Evolutionary conservation across 2,329 filamentous ascomycete species (phyloP).

Genomic region (Diaporthe sp.): DNA sequence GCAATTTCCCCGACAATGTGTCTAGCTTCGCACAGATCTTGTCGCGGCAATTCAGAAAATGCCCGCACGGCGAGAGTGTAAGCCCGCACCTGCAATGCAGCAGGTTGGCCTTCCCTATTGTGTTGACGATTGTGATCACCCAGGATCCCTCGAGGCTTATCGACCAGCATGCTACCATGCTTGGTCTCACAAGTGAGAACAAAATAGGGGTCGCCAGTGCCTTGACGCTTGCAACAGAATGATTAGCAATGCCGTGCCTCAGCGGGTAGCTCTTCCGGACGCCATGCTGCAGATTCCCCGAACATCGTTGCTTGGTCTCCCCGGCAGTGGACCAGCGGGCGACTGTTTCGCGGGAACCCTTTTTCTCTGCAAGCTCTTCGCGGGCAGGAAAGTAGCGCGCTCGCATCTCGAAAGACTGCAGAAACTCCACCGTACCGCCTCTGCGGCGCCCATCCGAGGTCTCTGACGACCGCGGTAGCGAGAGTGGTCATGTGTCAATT

Average conservation of each 20-base stretch:
- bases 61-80: constrained; percentile 8
- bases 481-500: background rate
- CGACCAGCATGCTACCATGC: background rate
- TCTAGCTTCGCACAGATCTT: constrained; percentile 33
- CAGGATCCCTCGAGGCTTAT: background rate
- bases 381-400: background rate
- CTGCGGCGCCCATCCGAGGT: background rate
- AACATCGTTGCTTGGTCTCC: constrained; percentile 16
- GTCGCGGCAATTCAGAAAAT: constrained; percentile 32
- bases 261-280: constrained; percentile 17
- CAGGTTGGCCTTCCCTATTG: background rate
- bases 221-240: constrained; percentile 24
- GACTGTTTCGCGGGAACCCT: constrained; percentile 6
- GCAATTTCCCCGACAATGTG: constrained; percentile 16
- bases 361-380: constrained; percentile 6
- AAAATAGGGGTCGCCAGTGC: background rate
- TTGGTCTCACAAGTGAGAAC: constrained; percentile 11
- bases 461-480: background rate
- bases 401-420: background rate
- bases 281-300: constrained; percentile 13
- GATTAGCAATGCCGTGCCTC: constrained; percentile 13
- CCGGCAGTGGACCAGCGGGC: constrained; percentile 5
- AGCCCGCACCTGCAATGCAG: constrained; percentile 7
- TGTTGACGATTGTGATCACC: background rate
- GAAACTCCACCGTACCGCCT: background rate